Conservation (phyloP, 2,329 filamentous ascomycete genomes). For the Colletotrichum liriopes region DNA sequence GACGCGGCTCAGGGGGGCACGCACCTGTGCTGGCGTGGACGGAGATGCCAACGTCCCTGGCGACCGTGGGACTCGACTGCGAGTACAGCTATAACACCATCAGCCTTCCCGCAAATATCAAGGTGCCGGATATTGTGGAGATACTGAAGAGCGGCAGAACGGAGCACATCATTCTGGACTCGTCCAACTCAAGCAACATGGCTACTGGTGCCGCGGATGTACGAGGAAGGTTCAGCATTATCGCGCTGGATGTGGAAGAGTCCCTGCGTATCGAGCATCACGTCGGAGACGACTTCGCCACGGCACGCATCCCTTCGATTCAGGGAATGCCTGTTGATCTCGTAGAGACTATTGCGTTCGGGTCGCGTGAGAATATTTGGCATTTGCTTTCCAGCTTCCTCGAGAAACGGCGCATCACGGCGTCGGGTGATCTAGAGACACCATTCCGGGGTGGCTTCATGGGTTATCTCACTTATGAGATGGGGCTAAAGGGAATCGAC, state of each 20-base stretch:
- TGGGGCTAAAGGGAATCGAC: constrained; percentile 76
- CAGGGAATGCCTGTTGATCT: constrained; percentile 42
- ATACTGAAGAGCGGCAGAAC: constrained; percentile 56
- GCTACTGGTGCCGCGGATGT: constrained; percentile 60
- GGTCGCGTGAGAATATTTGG: constrained; percentile 60
- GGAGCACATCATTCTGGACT: constrained; percentile 73
- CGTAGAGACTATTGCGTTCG: constrained; percentile 50
- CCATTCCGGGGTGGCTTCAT: constrained; percentile 89
- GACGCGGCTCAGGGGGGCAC: constrained; percentile 4
- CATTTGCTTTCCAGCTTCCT: constrained; percentile 65
- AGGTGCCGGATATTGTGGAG: constrained; percentile 71
- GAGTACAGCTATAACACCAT: constrained; percentile 60
- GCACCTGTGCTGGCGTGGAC: constrained; percentile 32
- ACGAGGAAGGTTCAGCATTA: constrained; percentile 79
- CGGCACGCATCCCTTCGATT: constrained; percentile 46
- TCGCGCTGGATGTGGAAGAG: constrained; percentile 75
- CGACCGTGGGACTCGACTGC: constrained; percentile 49
- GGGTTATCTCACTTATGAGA: constrained; percentile 89
- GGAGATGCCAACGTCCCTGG: constrained; percentile 44
- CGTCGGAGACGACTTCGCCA: constrained; percentile 62
- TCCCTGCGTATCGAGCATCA: constrained; percentile 72
- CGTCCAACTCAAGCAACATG: constrained; percentile 67
- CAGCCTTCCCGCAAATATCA: constrained; percentile 60
- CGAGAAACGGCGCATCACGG: constrained; percentile 48
- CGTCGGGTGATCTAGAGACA: constrained; percentile 43